phyloP scores from a whole-genome alignment of 2,329 filamentous ascomycete species.

The Pestalotiopsis sp. region DNA sequence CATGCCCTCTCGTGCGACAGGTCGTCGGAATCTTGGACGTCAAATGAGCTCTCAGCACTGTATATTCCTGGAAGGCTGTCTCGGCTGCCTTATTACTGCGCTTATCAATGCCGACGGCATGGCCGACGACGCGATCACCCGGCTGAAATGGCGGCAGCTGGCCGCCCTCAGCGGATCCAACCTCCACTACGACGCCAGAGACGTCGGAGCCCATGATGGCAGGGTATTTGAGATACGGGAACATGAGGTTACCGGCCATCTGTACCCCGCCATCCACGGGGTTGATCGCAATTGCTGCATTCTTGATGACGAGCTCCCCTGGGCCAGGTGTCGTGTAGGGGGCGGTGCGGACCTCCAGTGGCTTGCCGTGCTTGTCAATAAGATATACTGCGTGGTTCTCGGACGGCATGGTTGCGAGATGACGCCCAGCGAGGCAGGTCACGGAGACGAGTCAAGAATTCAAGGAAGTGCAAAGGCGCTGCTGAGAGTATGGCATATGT shows the following conservation, averaged over 20 bases:
- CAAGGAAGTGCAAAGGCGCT: too few relatives aligned
- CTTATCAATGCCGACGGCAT: constrained; percentile 42
- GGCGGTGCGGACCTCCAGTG: not conserved
- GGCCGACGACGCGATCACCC: constrained; percentile 55
- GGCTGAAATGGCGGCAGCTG: constrained; percentile 41
- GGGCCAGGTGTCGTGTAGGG: constrained; percentile 9
- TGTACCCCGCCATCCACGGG: constrained; percentile 56
- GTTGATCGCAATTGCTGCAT: constrained; percentile 49
- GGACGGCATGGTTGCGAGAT: not conserved
- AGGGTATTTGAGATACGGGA: constrained; percentile 28
- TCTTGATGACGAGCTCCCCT: constrained; percentile 33
- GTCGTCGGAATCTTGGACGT: not conserved
- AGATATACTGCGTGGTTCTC: constrained; percentile 5
- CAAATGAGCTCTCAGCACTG: not conserved
- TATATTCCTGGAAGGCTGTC: not conserved
- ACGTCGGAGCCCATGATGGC: constrained; percentile 53
- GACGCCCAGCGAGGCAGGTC: too few relatives aligned
- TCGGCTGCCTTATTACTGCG: not conserved
- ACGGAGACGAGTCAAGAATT: too few relatives aligned
- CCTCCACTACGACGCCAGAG: constrained; percentile 52
- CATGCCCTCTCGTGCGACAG: constrained; percentile 4
- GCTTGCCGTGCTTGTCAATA: not conserved
- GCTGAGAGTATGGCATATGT: too few relatives aligned
- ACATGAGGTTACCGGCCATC: constrained; percentile 34
- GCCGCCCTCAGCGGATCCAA: constrained; percentile 45